Percentiles rank a stretch among this genome's conserved stretches.
phyloP scores from a whole-genome alignment of 306 rosid species.

The Sesbania bispinosa region DNA sequence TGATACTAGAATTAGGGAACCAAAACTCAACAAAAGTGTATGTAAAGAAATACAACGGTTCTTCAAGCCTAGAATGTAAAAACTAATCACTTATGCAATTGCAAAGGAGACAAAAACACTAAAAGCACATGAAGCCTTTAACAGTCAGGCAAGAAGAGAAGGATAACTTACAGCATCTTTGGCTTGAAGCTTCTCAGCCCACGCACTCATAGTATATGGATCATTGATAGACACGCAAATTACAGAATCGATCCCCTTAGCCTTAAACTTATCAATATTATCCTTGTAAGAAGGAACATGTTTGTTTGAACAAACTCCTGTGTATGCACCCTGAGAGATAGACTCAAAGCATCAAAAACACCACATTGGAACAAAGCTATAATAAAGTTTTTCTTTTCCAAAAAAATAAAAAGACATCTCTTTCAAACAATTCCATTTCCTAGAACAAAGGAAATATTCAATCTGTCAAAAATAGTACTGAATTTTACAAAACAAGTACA shows the following conservation, averaged over 20 bases:
- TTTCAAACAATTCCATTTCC: conserved; percentile 17
- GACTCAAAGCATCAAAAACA: conserved; percentile 1
- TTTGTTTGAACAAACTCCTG: conserved; percentile 87
- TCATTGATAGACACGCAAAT: conserved; percentile 88
- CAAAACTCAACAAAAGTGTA: background rate
- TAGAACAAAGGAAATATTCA: background rate
- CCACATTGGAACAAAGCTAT: background rate
- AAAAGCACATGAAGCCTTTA: background rate
- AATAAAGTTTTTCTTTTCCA: too few species aligned
- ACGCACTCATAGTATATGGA: conserved; percentile 70
- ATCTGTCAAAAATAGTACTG: background rate
- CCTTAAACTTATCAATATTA: conserved; percentile 70
- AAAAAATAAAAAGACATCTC: background rate
- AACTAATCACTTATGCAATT: background rate
- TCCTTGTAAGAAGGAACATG: conserved; percentile 90
- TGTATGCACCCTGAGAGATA: conserved; percentile 78
- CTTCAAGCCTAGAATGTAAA: background rate
- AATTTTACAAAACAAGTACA: background rate
- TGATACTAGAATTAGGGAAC: background rate
- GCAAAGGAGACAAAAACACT: background rate
- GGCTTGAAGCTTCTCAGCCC: conserved; percentile 89
- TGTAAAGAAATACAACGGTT: background rate
- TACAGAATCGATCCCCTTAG: conserved; percentile 73
- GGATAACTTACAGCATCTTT: conserved; percentile 65
- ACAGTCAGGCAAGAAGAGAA: background rate